Evolutionary conservation across 139 green algal species (phyloP), one percentile per base, ranked within the genome.

Genomic region (Chlorella sp.): DNA sequence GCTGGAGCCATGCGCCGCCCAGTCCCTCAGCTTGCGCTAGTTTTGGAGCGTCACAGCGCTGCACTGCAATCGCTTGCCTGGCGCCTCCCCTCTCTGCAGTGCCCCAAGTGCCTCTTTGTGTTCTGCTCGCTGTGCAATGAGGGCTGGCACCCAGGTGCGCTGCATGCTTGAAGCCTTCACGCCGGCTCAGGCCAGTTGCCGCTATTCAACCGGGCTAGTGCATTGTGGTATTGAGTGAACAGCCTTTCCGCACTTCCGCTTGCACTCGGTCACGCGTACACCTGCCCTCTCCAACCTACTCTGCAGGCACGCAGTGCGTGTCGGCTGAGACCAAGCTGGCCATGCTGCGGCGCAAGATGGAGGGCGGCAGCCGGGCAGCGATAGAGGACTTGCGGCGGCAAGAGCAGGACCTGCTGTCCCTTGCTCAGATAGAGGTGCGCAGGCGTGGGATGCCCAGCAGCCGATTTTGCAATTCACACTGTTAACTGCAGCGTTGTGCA

Each of bases 101-200:
- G 94, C 87, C 56, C 89, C 62, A 88, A 86, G 57, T 97, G 93
- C 90, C 83, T 94, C 57, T 97, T 92, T 81, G 92, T 91, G 36
- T 98, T 97, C 86, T 98, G 95, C 78, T 81, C 83, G 4, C 78
- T 95, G n/a, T 98, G 94, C 85, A 83, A 87, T 11, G 90, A 93
- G 64, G 85, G 88, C 13, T 94, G 88, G 86, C 93, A 97, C 88
- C 90, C 94, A 1, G 93, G 92, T 74, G 57, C 16, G 30, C 44
- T 78, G 63, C 23, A 4, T 3, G 36, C 38, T 30, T 32, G 2
- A 34, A 34, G 70, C 25, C n/a, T n/a, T n/a, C n/a, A n/a, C n/a
- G n/a, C n/a, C n/a, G n/a, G n/a, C n/a, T n/a, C n/a, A n/a, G n/a
- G n/a, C n/a, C n/a, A n/a, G n/a, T n/a, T n/a, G n/a, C n/a, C n/a